Base-by-base conservation (phyloP, 169 alveolate genomes). In the Babesia divergens region DNA sequence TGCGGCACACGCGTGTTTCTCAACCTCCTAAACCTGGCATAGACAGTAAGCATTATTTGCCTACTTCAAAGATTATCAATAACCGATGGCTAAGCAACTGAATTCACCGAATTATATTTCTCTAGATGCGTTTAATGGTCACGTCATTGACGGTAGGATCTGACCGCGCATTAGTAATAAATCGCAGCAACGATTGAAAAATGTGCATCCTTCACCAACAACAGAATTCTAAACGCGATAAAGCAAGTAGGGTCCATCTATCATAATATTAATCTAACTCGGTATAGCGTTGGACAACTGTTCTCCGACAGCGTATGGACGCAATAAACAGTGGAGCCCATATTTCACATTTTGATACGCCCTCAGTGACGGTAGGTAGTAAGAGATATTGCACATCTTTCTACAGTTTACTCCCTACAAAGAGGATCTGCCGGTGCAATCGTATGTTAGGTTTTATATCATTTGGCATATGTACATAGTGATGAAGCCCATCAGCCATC, bases 111-210 rank as follows among this genome's bases (percentile, higher is more conserved):
- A 44, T 34, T n/a, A 35, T 4, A 38, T 77, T 20, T 77, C 86
- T 1, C 43, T 77, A 20, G 86, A 77, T 32, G 40, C 59, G 7
- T 43, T 77, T 3, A 77, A 77, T 32, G 64, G 59, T n/a, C 65
- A 55, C 9, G 51, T 77, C 18, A 77, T 77, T 16, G 65, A 77
- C n/a, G 86, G 86, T 68, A 7, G 37, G 59, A 0, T 8, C 13
- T 6, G 22, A 66, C 24, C 9, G 14, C 0, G n/a, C 2, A 29
- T 20, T 53, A 11, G 6, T 43, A 31, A 18, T 20, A 4, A 1
- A 14, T 49, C 53, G 24, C 72, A 80, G 88, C 83, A 7, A 80
- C 88, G 29, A 70, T 80, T 40, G 84, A 80, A 40, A 68, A 69
- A 40, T 80, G 88, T 35, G 42, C 71, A 2, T 22, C 26, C 34